A percentile compares a stretch with the other conserved stretches of the same genome.
phyloP scores from a whole-genome alignment of 2,329 filamentous ascomycete genomes.

The Chaetomiaceae sp. region DNA sequence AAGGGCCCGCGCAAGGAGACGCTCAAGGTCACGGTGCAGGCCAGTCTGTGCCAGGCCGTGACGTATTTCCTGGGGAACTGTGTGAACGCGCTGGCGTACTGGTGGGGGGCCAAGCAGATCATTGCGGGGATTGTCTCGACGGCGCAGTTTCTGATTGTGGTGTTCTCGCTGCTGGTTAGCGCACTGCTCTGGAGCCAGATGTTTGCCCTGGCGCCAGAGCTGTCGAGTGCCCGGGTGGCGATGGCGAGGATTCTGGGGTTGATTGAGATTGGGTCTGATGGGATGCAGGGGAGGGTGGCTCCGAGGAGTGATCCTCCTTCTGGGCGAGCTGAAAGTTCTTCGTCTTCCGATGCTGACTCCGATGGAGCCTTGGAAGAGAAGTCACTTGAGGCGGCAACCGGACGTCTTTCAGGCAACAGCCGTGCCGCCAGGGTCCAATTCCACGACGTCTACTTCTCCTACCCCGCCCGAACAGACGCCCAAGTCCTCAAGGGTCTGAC shows the following conservation, averaged over 20 bases:
- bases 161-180: slow-evolving; percentile 66
- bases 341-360: not conserved
- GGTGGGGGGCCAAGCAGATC: slow-evolving; percentile 73
- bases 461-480: slow-evolving; percentile 53
- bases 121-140: slow-evolving; percentile 58
- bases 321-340: too few species aligned
- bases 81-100: slow-evolving; percentile 72
- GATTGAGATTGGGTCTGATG: slow-evolving; percentile 40
- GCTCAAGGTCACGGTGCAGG: slow-evolving; percentile 42
- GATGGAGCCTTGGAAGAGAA: slow-evolving; percentile 12
- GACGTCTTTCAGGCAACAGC: not conserved
- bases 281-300: slow-evolving; percentile 15
- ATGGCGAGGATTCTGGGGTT: slow-evolving; percentile 55
- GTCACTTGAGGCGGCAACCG: not conserved
- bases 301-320: not conserved
- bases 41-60: slow-evolving; percentile 57
- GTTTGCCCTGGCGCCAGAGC: slow-evolving; percentile 69
- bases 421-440: slow-evolving; percentile 44
- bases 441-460: slow-evolving; percentile 65
- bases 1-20: slow-evolving; percentile 50
- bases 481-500: slow-evolving; percentile 42
- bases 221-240: slow-evolving; percentile 61
- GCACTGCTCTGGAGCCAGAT: slow-evolving; percentile 71
- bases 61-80: slow-evolving; percentile 61
- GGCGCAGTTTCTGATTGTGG: slow-evolving; percentile 69